These are phyloP conservation scores for Jamesozyma jinghongensis DNA, from an alignment of 805 yeast species.

Conservation along the genomic window DNA sequence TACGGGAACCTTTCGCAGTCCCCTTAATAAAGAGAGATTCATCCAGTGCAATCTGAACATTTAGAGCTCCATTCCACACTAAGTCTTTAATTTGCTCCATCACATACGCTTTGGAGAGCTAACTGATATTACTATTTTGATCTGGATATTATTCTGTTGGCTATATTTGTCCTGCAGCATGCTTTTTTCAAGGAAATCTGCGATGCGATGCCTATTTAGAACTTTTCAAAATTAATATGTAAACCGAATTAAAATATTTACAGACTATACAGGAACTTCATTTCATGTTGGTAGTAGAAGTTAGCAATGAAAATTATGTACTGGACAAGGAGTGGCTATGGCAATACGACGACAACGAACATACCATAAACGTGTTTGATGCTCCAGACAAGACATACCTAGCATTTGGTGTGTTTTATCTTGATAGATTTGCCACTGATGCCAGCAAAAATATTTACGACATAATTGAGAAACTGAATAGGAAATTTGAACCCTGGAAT, in stretches of 20 bases:
- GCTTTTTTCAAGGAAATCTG: no score
- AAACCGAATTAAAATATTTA: no score
- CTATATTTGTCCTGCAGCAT: no score
- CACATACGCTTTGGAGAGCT: no score
- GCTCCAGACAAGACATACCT: constrained; percentile 17
- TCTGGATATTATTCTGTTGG: not conserved
- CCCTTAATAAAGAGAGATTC: constrained; percentile 13
- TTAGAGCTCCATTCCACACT: constrained; percentile 49
- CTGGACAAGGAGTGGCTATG: constrained; percentile 15
- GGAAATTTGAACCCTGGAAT: constrained; percentile 30
- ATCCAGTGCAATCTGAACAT: constrained; percentile 33
- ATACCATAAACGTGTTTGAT: constrained; percentile 12
- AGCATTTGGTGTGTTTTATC: constrained; percentile 22
- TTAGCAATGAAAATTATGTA: not conserved
- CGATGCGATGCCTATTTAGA: no score
- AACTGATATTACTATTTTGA: not conserved
- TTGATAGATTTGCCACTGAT: constrained; percentile 15
- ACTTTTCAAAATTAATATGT: no score
- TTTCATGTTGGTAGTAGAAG: not conserved
- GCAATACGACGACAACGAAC: constrained; percentile 17
- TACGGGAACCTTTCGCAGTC: constrained; percentile 9
- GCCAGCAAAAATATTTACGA: not conserved
- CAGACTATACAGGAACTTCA: no score
- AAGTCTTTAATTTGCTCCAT: constrained; percentile 30
- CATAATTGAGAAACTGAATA: constrained; percentile 1